Evolutionary conservation across 805 yeast species (phyloP).

Genomic region (Zygotorulaspora florentina): DNA sequence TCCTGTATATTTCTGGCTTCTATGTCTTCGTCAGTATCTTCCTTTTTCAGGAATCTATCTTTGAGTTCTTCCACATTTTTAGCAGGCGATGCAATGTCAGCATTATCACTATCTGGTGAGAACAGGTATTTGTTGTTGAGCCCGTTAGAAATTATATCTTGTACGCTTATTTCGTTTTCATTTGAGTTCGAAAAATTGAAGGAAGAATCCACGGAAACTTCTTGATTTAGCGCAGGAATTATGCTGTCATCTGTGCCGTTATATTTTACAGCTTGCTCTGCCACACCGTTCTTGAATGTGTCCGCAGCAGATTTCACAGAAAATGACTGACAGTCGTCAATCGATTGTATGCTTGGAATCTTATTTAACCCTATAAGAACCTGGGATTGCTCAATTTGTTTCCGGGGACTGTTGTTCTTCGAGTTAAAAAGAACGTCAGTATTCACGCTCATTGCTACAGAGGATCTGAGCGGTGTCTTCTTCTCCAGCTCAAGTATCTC

Average conservation of each 20-base stretch:
- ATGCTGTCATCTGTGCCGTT: neutral
- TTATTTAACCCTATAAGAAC: constrained; percentile 19
- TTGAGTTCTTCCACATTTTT: constrained; percentile 32
- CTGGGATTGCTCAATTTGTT: constrained; percentile 4
- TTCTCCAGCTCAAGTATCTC: constrained; percentile 19
- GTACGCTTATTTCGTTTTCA: constrained; percentile 4
- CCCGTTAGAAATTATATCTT: constrained; percentile 1
- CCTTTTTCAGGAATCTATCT: constrained; percentile 26
- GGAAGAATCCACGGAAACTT: constrained; percentile 11
- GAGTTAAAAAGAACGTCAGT: constrained; percentile 26
- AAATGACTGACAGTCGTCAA: constrained; percentile 22
- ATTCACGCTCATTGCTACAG: constrained; percentile 20
- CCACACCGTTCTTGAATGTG: neutral
- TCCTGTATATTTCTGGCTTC: constrained; percentile 9
- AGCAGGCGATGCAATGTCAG: constrained; percentile 32
- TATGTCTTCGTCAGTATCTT: constrained; percentile 10
- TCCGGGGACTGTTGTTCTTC: constrained; percentile 22
- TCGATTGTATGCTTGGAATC: constrained; percentile 31
- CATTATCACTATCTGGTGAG: constrained; percentile 27
- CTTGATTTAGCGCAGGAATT: constrained; percentile 3
- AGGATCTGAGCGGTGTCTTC: constrained; percentile 6
- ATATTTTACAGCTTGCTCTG: neutral
- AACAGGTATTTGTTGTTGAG: constrained; percentile 27
- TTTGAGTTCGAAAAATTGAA: constrained; percentile 9
- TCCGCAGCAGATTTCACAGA: constrained; percentile 10